phyloP scores from a whole-genome alignment of 2,329 filamentous ascomycete genomes.

The Onygena corvina region DNA sequence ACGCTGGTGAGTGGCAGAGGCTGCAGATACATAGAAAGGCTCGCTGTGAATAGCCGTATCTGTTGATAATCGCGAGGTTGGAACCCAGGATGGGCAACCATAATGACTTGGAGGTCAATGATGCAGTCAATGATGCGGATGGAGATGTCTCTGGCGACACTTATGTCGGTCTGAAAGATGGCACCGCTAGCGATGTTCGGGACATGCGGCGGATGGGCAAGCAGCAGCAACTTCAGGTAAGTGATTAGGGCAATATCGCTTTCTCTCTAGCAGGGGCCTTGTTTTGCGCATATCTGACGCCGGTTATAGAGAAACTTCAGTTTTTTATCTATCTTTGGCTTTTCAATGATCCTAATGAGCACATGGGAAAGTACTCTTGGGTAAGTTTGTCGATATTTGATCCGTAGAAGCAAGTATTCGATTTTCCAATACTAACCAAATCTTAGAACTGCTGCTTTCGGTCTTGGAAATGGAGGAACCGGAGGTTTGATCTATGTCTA shows the following conservation, averaged over 20 bases:
- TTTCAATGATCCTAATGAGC: constrained; percentile 14
- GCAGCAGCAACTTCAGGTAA: constrained; percentile 7
- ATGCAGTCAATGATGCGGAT: neutral
- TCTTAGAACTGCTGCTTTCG: constrained; percentile 20
- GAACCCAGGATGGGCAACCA: constrained; percentile 1
- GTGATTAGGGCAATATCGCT: neutral
- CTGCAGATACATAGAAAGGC: neutral
- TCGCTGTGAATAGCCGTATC: neutral
- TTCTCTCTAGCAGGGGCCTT: neutral
- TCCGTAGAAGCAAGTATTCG: neutral
- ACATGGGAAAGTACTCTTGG: constrained; percentile 36
- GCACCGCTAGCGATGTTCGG: constrained; percentile 6
- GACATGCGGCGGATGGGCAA: constrained; percentile 11
- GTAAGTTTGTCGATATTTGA: constrained; percentile 15
- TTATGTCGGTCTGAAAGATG: constrained; percentile 5
- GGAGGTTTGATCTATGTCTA: constrained; percentile 31
- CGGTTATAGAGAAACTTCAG: constrained; percentile 10
- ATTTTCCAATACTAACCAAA: neutral
- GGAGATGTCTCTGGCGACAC: constrained; percentile 4
- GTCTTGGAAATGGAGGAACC: constrained; percentile 28
- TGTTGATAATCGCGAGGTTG: neutral
- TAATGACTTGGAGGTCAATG: constrained; percentile 2
- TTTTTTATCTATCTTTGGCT: constrained; percentile 10
- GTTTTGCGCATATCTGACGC: neutral
- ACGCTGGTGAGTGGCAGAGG: neutral